Percentiles rank a stretch among this genome's conserved stretches.
phyloP scores from a whole-genome alignment of 495 filamentous ascomycete species.

The Lophium mytilinum region DNA sequence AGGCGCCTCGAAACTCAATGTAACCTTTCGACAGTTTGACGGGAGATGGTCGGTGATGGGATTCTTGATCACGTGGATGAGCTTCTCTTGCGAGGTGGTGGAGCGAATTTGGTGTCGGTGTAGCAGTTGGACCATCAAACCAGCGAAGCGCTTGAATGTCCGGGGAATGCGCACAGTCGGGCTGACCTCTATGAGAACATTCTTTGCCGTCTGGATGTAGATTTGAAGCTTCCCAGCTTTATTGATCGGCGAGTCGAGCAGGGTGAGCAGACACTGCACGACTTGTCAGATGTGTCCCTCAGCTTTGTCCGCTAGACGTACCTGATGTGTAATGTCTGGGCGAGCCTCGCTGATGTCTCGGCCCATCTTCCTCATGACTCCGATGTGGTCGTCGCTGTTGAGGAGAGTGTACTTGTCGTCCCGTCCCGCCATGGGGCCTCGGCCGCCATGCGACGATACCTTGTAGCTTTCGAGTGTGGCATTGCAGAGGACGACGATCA shows the following conservation, averaged over 20 bases:
- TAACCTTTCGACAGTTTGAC: slow-evolving; percentile 95
- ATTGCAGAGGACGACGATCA: slow-evolving; percentile 95
- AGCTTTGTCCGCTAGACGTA: slow-evolving; percentile 35
- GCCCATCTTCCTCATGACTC: slow-evolving; percentile 98
- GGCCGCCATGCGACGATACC: slow-evolving; percentile 61
- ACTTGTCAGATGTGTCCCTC: not conserved
- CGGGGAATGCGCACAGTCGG: slow-evolving; percentile 93
- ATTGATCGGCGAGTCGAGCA: slow-evolving; percentile 96
- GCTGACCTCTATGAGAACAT: slow-evolving; percentile 94
- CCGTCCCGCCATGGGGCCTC: slow-evolving; percentile 43
- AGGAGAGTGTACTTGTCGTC: slow-evolving; percentile 94
- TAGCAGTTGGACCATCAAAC: slow-evolving; percentile 97
- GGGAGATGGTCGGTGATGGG: slow-evolving; percentile 95
- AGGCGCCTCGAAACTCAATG: slow-evolving; percentile 81
- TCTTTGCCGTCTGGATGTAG: slow-evolving; percentile 95
- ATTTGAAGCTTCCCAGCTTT: slow-evolving; percentile 96
- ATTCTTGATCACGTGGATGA: slow-evolving; percentile 94
- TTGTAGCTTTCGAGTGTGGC: slow-evolving; percentile 96
- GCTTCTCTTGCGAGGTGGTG: slow-evolving; percentile 91
- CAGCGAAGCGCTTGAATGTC: slow-evolving; percentile 97
- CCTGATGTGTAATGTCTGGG: slow-evolving; percentile 97
- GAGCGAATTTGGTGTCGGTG: slow-evolving; percentile 94
- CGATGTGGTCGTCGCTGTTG: slow-evolving; percentile 98
- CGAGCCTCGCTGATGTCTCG: slow-evolving; percentile 95
- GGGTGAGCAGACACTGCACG: slow-evolving; percentile 82